These are phyloP conservation scores for Leptographium lundbergii DNA, from an alignment of 2,329 filamentous ascomycete species.

Conservation along the genomic window DNA sequence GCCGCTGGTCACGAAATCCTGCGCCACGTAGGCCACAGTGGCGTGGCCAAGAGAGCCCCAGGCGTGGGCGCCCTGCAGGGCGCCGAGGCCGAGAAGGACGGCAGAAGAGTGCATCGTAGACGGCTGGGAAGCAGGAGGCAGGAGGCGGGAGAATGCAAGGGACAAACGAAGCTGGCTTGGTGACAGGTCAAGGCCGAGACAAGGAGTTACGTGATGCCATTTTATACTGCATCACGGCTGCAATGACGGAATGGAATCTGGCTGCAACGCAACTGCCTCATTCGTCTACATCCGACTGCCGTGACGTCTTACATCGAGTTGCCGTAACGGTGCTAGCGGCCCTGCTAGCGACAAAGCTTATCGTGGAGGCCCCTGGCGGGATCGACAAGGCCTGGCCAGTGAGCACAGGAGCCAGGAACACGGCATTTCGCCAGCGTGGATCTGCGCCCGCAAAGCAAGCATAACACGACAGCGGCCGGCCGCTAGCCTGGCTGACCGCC, in stretches of 20 bases:
- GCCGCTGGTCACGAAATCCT: slow-evolving; percentile 29
- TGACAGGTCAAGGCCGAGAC: background rate
- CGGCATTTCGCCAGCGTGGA: background rate
- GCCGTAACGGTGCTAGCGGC: background rate
- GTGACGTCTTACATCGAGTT: background rate
- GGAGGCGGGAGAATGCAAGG: background rate
- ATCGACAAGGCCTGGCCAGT: background rate
- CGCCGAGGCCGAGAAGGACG: background rate
- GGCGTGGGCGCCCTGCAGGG: slow-evolving; percentile 13
- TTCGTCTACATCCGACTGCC: background rate
- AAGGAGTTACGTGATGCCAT: background rate
- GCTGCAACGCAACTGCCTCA: background rate
- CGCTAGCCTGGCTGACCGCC: background rate
- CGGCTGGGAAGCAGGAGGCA: background rate
- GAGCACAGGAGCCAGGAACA: background rate
- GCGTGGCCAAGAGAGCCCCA: slow-evolving; percentile 36
- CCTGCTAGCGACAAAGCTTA: background rate
- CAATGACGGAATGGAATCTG: background rate
- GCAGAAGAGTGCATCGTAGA: background rate
- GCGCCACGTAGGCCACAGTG: slow-evolving; percentile 40
- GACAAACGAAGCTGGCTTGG: background rate
- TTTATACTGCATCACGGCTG: background rate
- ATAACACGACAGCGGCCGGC: background rate
- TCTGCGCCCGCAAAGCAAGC: background rate
- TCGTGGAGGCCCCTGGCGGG: background rate